Percentiles rank a stretch among this genome's conserved stretches.
These are phyloP conservation scores for Penicillium salamii DNA, from an alignment of 495 filamentous ascomycete genomes.

Conservation along the genomic window DNA sequence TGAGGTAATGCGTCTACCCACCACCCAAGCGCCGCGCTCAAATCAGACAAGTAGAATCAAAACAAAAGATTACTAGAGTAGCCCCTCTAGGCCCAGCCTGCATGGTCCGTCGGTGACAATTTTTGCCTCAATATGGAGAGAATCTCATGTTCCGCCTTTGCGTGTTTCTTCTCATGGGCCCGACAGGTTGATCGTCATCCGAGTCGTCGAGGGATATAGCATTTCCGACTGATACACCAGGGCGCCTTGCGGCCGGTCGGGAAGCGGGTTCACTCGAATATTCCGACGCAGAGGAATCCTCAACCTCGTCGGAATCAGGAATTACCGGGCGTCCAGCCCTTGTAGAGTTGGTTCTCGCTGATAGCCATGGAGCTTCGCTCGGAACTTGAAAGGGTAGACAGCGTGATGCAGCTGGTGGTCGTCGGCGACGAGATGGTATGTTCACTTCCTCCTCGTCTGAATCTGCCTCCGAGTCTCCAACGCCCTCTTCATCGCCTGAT, in stretches of 20 bases:
- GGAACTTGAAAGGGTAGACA: neutral
- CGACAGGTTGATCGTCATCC: slow-evolving; percentile 26
- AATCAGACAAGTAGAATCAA: neutral
- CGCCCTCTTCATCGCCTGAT: slow-evolving; percentile 4
- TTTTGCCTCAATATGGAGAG: slow-evolving; percentile 22
- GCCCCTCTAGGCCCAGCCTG: neutral
- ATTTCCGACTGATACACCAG: neutral
- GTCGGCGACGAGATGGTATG: neutral
- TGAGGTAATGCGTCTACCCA: neutral
- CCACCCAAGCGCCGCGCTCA: slow-evolving; percentile 6
- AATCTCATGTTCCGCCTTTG: slow-evolving; percentile 19
- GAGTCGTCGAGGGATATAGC: slow-evolving; percentile 29
- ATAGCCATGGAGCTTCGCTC: neutral
- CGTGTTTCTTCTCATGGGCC: slow-evolving; percentile 20
- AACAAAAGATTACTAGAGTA: neutral
- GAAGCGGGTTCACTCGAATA: neutral
- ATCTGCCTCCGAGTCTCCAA: slow-evolving; percentile 10
- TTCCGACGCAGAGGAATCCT: neutral
- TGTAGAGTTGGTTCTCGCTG: too few relatives aligned
- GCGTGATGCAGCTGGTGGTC: neutral
- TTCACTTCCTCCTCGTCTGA: slow-evolving; percentile 2
- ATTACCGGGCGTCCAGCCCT: neutral
- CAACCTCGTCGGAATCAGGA: neutral
- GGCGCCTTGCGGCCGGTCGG: neutral
- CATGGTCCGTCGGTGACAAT: neutral